Percentiles rank a stretch among this genome's conserved stretches.
Conservation (phyloP, 495 filamentous ascomycete species). For the Penicillium herquei region DNA sequence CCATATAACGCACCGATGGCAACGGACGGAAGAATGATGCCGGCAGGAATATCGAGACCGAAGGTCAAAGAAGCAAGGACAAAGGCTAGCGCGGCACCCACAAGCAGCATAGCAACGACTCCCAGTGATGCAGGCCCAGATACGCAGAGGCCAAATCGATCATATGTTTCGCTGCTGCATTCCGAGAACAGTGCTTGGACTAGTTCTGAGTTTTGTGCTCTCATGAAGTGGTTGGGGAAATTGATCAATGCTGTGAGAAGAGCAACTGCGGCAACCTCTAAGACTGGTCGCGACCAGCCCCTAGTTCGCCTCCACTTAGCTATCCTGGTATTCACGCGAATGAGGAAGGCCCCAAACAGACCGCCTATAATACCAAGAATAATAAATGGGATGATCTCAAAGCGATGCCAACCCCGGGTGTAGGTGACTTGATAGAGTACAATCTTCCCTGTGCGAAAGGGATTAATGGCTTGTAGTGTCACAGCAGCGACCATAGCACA, state of each 20-base stretch:
- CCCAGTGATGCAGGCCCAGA: constrained; percentile 67
- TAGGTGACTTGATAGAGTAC: constrained; percentile 97
- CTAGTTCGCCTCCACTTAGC: constrained; percentile 72
- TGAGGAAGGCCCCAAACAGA: constrained; percentile 90
- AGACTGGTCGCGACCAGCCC: constrained; percentile 59
- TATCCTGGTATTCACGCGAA: constrained; percentile 87
- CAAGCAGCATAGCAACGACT: constrained; percentile 74
- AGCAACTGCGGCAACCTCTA: constrained; percentile 74
- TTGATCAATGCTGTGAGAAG: constrained; percentile 83
- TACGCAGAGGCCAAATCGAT: constrained; percentile 85
- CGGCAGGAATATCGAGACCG: constrained; percentile 93
- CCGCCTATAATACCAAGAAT: constrained; percentile 87
- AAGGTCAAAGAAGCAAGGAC: constrained; percentile 87
- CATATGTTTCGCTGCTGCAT: constrained; percentile 72
- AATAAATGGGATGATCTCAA: constrained; percentile 87
- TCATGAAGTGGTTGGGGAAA: constrained; percentile 94
- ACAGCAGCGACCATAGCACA: constrained; percentile 98
- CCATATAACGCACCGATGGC: constrained; percentile 91
- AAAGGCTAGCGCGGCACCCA: constrained; percentile 79
- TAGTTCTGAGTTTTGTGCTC: constrained; percentile 84
- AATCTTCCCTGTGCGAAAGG: constrained; percentile 93
- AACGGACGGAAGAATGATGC: constrained; percentile 96
- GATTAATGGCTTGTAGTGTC: constrained; percentile 86
- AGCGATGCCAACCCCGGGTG: constrained; percentile 87
- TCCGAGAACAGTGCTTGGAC: constrained; percentile 92